Conservation (phyloP, 2,329 filamentous ascomycete species). For the Colletotrichum eremochloae region DNA sequence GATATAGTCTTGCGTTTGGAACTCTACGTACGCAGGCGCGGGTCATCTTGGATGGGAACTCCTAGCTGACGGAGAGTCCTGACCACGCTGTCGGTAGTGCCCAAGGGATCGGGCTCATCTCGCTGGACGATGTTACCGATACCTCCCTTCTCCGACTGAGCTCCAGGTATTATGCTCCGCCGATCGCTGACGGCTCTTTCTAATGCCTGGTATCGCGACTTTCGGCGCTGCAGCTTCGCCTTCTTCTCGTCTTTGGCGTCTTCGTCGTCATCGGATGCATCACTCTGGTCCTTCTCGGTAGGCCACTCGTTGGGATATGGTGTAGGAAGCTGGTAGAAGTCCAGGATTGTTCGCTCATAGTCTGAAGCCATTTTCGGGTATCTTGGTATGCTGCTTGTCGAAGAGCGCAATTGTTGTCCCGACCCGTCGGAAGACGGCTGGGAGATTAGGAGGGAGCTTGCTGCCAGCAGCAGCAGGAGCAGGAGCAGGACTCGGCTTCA, state of each 20-base stretch:
- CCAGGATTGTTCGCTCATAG: constrained; percentile 81
- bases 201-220: constrained; percentile 87
- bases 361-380: constrained; percentile 60
- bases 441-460: constrained; percentile 26
- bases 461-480: constrained; percentile 9
- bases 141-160: constrained; percentile 74
- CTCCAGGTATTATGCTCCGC: constrained; percentile 74
- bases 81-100: constrained; percentile 89
- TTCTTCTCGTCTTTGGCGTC: constrained; percentile 65
- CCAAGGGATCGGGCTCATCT: constrained; percentile 93
- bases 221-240: constrained; percentile 69
- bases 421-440: constrained; percentile 7
- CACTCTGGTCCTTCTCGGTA: constrained; percentile 80
- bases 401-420: constrained; percentile 4
- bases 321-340: constrained; percentile 88
- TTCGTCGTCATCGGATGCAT: constrained; percentile 73
- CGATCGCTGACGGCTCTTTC: constrained; percentile 80
- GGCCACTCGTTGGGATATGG: constrained; percentile 90
- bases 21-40: constrained; percentile 74
- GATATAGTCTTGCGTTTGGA: not conserved
- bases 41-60: constrained; percentile 86
- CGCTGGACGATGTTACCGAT: constrained; percentile 85
- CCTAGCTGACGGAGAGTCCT: constrained; percentile 82
- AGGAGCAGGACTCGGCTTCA: constrained; percentile 21
- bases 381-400: not conserved